These are phyloP conservation scores for Neurospora sp. DNA, from an alignment of 495 filamentous ascomycete genomes.

Conservation along the genomic window DNA sequence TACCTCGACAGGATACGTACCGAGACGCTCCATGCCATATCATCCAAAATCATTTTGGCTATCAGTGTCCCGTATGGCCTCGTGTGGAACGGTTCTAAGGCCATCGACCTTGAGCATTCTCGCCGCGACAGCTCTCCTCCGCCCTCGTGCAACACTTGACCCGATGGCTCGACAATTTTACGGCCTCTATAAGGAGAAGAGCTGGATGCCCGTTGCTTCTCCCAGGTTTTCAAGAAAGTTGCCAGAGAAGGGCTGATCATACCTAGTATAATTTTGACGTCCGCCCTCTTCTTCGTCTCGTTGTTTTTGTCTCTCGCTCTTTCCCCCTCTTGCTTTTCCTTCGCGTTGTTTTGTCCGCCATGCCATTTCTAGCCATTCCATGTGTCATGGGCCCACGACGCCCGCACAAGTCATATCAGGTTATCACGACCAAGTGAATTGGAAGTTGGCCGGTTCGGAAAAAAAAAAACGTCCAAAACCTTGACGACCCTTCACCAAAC, in stretches of 20 bases:
- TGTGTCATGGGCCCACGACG: neutral
- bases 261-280: neutral
- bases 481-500: neutral
- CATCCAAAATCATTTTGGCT: neutral
- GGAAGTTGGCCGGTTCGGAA: neutral
- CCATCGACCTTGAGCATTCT: neutral
- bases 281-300: neutral
- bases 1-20: neutral
- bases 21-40: neutral
- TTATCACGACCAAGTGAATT: accelerated
- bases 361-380: neutral
- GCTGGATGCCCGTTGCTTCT: neutral
- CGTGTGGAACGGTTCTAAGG: neutral
- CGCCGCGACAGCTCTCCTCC: neutral
- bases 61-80: neutral
- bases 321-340: neutral
- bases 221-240: neutral
- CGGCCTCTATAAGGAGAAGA: neutral
- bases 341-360: neutral
- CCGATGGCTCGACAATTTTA: neutral
- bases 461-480: neutral
- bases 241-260: neutral
- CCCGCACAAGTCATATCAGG: neutral
- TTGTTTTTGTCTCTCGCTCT: neutral
- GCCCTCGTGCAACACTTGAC: neutral